Percentiles rank a stretch among this genome's conserved stretches.
Conservation (phyloP, 2,329 filamentous ascomycete genomes). For the Didymella segeticola region DNA sequence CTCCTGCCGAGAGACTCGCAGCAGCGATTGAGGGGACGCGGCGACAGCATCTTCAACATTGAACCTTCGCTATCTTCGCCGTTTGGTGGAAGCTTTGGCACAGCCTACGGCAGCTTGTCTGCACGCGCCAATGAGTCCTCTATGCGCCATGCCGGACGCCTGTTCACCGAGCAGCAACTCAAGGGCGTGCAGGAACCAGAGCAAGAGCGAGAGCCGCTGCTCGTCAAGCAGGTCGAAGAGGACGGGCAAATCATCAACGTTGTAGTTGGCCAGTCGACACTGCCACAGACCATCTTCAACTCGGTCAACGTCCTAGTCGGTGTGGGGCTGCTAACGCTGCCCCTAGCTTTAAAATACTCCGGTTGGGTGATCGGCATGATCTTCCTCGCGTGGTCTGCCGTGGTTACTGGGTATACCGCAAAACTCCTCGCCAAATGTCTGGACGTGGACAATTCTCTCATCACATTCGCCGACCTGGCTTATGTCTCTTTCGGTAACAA, state of each 20-base stretch:
- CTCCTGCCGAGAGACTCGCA: slow-evolving; percentile 38
- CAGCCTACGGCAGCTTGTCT: slow-evolving; percentile 66
- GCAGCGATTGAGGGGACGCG: slow-evolving; percentile 40
- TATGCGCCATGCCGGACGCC: slow-evolving; percentile 61
- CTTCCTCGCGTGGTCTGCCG: slow-evolving; percentile 75
- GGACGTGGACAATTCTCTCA: slow-evolving; percentile 81
- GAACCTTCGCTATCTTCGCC: slow-evolving; percentile 68
- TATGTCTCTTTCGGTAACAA: slow-evolving; percentile 87
- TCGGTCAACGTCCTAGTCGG: slow-evolving; percentile 93
- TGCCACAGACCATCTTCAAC: slow-evolving; percentile 96
- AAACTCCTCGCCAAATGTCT: slow-evolving; percentile 86
- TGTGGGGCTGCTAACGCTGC: slow-evolving; percentile 86
- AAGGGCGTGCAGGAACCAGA: slow-evolving; percentile 52
- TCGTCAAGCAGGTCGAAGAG: slow-evolving; percentile 89
- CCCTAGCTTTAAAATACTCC: slow-evolving; percentile 83
- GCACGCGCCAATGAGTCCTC: slow-evolving; percentile 64
- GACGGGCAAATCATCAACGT: slow-evolving; percentile 82
- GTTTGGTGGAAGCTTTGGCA: slow-evolving; percentile 74
- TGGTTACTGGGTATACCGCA: slow-evolving; percentile 84
- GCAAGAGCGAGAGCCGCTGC: slow-evolving; percentile 69
- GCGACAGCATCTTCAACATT: slow-evolving; percentile 56
- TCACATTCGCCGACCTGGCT: slow-evolving; percentile 93
- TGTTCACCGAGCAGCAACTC: slow-evolving; percentile 57
- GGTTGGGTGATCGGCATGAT: slow-evolving; percentile 85
- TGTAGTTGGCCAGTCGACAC: slow-evolving; percentile 90